phyloP scores from a whole-genome alignment of 208 protist species.

The Endotrypanum monterogeii region DNA sequence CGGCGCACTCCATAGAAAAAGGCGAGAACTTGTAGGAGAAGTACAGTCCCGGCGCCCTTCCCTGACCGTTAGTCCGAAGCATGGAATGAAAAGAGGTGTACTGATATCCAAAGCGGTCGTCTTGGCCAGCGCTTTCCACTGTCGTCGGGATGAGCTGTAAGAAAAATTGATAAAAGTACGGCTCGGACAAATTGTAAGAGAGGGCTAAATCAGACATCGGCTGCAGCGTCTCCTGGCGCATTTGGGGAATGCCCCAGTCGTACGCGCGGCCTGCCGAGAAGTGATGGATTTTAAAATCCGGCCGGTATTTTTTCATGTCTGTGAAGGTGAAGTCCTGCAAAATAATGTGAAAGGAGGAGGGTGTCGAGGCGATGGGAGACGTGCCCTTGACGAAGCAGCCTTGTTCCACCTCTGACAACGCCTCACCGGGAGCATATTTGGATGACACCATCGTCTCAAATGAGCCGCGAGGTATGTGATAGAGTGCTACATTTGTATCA shows the following conservation, averaged over 20 bases:
- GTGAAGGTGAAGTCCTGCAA: constrained; percentile 13
- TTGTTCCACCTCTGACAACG: constrained; percentile 11
- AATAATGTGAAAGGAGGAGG: constrained; percentile 29
- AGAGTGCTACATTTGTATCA: constrained; percentile 2
- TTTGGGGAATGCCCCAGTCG: constrained; percentile 31
- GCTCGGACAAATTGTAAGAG: neutral
- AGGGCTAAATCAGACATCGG: constrained; percentile 10
- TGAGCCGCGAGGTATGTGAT: constrained; percentile 22
- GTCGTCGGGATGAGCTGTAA: constrained; percentile 35
- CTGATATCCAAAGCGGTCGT: constrained; percentile 22
- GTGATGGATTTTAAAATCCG: constrained; percentile 20
- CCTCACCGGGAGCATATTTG: constrained; percentile 10
- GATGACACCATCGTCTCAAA: neutral
- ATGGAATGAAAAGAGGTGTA: constrained; percentile 31
- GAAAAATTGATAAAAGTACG: constrained; percentile 37
- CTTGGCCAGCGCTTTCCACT: constrained; percentile 18
- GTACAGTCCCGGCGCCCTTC: constrained; percentile 23
- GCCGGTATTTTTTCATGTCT: constrained; percentile 14
- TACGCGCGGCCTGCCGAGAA: constrained; percentile 24
- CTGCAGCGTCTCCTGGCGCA: constrained; percentile 22
- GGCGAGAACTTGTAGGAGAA: constrained; percentile 29
- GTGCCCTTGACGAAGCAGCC: constrained; percentile 27
- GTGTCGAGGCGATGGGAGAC: constrained; percentile 12
- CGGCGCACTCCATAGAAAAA: constrained; percentile 31
- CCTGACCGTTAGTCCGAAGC: constrained; percentile 17